A percentile compares a stretch with the other conserved stretches of the same genome.
These are phyloP conservation scores for Saprolegnia parasitica DNA, from an alignment of 352 stramenopile genomes.

Conservation along the genomic window DNA sequence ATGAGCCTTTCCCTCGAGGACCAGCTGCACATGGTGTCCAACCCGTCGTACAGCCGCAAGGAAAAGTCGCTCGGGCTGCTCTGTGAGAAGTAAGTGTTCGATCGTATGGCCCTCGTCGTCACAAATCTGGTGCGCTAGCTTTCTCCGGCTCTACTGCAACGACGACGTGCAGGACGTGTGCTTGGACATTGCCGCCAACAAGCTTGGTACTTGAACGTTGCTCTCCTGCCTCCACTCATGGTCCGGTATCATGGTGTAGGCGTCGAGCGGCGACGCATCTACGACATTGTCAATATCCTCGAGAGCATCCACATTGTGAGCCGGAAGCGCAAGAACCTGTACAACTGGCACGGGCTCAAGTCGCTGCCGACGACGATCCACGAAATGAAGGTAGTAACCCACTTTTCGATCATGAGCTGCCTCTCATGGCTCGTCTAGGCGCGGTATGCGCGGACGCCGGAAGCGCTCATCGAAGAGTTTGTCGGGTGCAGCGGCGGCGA, in stretches of 20 bases:
- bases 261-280: slow-evolving; percentile 93
- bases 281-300: slow-evolving; percentile 98
- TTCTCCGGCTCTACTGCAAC: slow-evolving; percentile 67
- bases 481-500: slow-evolving; percentile 37
- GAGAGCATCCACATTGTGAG: slow-evolving; percentile 93
- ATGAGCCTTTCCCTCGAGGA: slow-evolving; percentile 27
- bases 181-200: slow-evolving; percentile 55
- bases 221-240: neutral
- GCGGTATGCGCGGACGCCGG: slow-evolving; percentile 25
- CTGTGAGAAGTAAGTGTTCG: slow-evolving; percentile 79
- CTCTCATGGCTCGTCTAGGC: neutral
- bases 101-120: neutral
- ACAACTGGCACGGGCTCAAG: slow-evolving; percentile 84
- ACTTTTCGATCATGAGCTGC: too few species aligned
- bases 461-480: slow-evolving; percentile 39
- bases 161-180: slow-evolving; percentile 71
- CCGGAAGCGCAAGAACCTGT: slow-evolving; percentile 96
- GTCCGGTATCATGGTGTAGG: slow-evolving; percentile 34
- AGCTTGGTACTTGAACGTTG: slow-evolving; percentile 39
- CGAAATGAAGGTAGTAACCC: slow-evolving; percentile 76
- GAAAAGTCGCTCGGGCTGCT: slow-evolving; percentile 81
- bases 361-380: slow-evolving; percentile 59
- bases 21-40: slow-evolving; percentile 38
- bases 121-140: slow-evolving; percentile 38
- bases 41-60: slow-evolving; percentile 84